A percentile compares a stretch with the other conserved stretches of the same genome.
These are phyloP conservation scores for Tagetes patula DNA, from an alignment of 129 eudicot genomes.

Conservation along the genomic window DNA sequence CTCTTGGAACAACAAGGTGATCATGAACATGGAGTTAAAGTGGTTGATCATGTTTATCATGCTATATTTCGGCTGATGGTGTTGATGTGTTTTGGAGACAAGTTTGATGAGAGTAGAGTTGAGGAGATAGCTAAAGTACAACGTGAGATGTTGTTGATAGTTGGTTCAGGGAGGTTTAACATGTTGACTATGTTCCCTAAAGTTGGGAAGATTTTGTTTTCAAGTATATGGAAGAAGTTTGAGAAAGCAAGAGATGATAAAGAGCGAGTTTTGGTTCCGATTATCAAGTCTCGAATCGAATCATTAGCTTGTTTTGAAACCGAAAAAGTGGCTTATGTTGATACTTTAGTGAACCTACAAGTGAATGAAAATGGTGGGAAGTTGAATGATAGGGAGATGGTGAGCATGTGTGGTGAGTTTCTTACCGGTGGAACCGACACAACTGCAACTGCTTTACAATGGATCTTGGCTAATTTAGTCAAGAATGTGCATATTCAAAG, in stretches of 20 bases:
- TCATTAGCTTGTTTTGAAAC: conserved; percentile 16
- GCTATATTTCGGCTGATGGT: conserved; percentile 64
- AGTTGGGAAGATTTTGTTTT: conserved; percentile 46
- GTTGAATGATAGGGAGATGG: conserved; percentile 42
- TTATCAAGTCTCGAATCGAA: conserved; percentile 39
- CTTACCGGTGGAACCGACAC: conserved; percentile 65
- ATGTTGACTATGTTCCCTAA: conserved; percentile 43
- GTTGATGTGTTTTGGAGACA: conserved; percentile 72
- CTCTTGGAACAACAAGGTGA: neutral
- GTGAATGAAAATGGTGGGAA: conserved; percentile 31
- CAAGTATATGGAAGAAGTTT: conserved; percentile 46
- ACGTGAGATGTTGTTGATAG: conserved; percentile 21
- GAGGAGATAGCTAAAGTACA: conserved; percentile 41
- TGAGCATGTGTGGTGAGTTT: conserved; percentile 52
- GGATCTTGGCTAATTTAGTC: conserved; percentile 77
- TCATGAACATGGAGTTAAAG: conserved; percentile 26
- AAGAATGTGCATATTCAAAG: conserved; percentile 48
- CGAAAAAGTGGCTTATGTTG: conserved; percentile 41
- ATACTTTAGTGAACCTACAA: conserved; percentile 39
- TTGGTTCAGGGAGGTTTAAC: conserved; percentile 25
- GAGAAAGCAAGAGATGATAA: conserved; percentile 15
- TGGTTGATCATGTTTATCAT: conserved; percentile 51
- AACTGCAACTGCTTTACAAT: conserved; percentile 63
- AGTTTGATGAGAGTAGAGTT: conserved; percentile 42
- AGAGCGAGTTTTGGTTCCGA: conserved; percentile 40